A percentile compares a stretch with the other conserved stretches of the same genome.
Conservation (phyloP, 139 green algal species). For the Chlamydomonas sp. region DNA sequence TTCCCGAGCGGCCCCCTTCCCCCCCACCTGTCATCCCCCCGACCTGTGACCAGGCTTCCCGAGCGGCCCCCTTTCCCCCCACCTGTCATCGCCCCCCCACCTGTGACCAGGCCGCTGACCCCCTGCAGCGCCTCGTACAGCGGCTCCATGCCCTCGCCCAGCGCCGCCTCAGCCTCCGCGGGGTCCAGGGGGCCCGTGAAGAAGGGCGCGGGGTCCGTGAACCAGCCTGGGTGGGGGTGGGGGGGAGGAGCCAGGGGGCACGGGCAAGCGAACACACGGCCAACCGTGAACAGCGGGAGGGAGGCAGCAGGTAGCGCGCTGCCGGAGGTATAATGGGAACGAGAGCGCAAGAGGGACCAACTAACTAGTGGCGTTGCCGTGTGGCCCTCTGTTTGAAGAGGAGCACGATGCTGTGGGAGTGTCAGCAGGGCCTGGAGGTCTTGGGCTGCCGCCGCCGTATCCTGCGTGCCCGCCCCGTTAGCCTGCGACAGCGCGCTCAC, state of each 20-base stretch:
- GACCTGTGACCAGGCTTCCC: neutral
- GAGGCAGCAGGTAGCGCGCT: neutral
- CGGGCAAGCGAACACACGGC: neutral
- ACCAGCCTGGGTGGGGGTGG: constrained; percentile 72
- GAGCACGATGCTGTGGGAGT: neutral
- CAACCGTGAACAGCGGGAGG: neutral
- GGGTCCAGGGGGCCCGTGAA: constrained; percentile 63
- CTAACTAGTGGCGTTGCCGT: neutral
- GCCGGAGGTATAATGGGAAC: neutral
- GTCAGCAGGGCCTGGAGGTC: neutral
- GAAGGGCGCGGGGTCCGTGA: constrained; percentile 78
- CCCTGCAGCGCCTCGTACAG: constrained; percentile 59
- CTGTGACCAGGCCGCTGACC: constrained; percentile 19
- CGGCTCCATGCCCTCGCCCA: constrained; percentile 52
- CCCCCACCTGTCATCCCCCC: too few relatives aligned
- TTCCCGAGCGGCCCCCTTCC: neutral
- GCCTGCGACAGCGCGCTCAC: constrained; percentile 29
- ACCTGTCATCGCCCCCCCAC: neutral
- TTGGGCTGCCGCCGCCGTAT: neutral
- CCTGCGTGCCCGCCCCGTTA: neutral
- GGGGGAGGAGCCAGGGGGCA: neutral
- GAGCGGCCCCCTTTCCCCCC: too few relatives aligned
- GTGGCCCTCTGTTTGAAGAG: neutral
- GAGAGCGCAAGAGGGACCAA: neutral
- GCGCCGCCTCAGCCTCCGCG: constrained; percentile 49